Base-by-base conservation (phyloP, 2,329 filamentous ascomycete species). In the Sporothrix brunneoviolacea region DNA sequence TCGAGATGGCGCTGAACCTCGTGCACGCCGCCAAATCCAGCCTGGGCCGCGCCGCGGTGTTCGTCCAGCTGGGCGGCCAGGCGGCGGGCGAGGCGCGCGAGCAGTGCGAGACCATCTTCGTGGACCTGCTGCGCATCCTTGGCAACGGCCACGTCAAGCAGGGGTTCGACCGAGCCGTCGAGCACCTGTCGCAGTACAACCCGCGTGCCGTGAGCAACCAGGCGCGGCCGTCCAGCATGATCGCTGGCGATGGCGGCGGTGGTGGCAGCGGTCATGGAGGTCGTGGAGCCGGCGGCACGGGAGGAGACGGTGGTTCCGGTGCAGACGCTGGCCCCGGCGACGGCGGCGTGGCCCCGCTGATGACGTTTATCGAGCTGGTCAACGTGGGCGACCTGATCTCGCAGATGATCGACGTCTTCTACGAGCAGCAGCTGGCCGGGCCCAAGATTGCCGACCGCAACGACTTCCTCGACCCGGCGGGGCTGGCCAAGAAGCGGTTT, bases 371-470 rank as follows among this genome's bases (percentile, higher is more conserved):
- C 54, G 93, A 98, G 69, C 79, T 98, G 24, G 93, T 98, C 65
- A 98, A 98, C 63, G 91, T 98, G 1, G 93, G 93, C 52, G 93
- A 98, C 65, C 76, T 98, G 52, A 98, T 98, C 60, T 89, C 94
- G 53, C 93, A 98, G 66, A 98, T 98, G 93, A 82, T 98, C 52
- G 93, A 98, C 64, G 90, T 98, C 30, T 98, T 98, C 65, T 98
- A 95, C 68, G 87, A 95, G 64, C 93, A 97, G 69, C 93, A 98
- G 69, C 79, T 98, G 24, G 82, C 90, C 6, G 79, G 82, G 1
- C 80, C 86, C 13, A 87, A 87, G 60, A 83, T 98, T 48, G 86
- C 86, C 1, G 91, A 97, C 64, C 83, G 87, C 38, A 94, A 95
- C 64, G 93, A 98, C 68, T 98, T 98, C 62, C 75, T 98, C 42